These are phyloP conservation scores for Leccinum longicurvipes DNA, from an alignment of 768 basidiomycete genomes.

Conservation along the genomic window DNA sequence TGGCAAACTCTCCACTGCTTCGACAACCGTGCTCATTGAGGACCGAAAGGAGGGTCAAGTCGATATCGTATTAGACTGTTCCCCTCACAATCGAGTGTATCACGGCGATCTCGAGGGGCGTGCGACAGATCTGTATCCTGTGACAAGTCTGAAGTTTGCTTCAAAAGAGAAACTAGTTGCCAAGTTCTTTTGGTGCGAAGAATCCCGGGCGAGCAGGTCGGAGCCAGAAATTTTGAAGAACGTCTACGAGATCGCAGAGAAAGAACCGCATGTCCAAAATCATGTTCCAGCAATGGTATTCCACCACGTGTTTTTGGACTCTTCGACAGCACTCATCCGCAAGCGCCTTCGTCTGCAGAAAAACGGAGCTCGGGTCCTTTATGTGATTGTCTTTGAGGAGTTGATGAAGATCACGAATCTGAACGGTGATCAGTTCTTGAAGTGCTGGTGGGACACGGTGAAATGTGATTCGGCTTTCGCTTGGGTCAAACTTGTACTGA, in stretches of 20 bases:
- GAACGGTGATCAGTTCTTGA: not conserved
- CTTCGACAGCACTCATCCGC: not conserved
- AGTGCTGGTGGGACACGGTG: not conserved
- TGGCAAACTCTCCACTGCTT: not conserved
- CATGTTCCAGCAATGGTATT: not conserved
- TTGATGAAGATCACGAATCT: not conserved
- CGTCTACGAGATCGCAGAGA: conserved; percentile 3
- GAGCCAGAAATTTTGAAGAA: conserved; percentile 4
- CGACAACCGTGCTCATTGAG: not conserved
- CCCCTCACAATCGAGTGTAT: not conserved
- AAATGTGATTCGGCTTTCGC: not conserved
- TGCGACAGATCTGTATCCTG: conserved; percentile 9
- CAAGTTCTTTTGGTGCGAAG: not conserved
- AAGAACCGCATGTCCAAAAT: not conserved
- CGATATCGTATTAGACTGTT: not conserved
- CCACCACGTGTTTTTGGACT: not conserved
- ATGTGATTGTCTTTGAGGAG: not conserved
- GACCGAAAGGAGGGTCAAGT: not conserved
- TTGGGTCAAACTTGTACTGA: not conserved
- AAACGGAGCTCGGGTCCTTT: not conserved
- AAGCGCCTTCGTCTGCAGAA: not conserved
- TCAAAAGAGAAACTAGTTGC: not conserved
- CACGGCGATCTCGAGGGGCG: conserved; percentile 5
- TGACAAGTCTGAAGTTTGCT: not conserved
- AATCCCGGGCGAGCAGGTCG: not conserved